Evolutionary conservation across 352 stramenopile species (phyloP), one percentile per base, ranked within the genome.

Genomic region (Phytophthora tubulina): DNA sequence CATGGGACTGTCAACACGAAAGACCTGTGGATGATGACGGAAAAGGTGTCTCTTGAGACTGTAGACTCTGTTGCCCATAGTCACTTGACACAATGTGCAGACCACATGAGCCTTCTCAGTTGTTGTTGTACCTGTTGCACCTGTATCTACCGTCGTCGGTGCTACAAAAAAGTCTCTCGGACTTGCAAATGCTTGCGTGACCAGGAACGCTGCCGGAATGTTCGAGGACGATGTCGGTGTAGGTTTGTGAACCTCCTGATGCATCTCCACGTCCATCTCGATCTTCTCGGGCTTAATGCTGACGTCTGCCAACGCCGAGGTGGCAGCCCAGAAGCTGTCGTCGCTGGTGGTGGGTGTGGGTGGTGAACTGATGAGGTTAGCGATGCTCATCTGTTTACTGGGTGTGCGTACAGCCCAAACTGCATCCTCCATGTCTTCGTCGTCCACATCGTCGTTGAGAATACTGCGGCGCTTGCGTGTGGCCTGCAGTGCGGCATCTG

Each of bases 1-100:
- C 2, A 17, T 14, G 1, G 70, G 42, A n/a, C 62, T 73, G 3
- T 67, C 57, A 30, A 83, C 63, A 14, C 77, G 72, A 41, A 89
- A 89, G 15, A 89, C 77, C 35, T 81, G 63, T 33, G 67, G 72
- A 38, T 89, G 79, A 49, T 89, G 72, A 6, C 79, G 74, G 33
- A 76, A 82, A 31, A 87, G 60, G 49, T 89, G 81, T 10, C 81
- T 57, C 70, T 86, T 86, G 44, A 88, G 72, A 21, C 66, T 85
- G 68, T 81, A 87, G 11, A 75, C 71, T 14, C 81, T 50, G 13
- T 79, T 85, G 39, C 81, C 75, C 44, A 89, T 85, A 21, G 61
- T 73, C 59, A 78, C 59, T 64, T 84, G 67, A 36, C 81, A 87
- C n/a, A 87, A 36, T 7, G 81, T 87, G 60, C 81, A 87, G 35